These are phyloP conservation scores for Pyrus betulifolia DNA, from an alignment of 306 rosid genomes.

Conservation along the genomic window DNA sequence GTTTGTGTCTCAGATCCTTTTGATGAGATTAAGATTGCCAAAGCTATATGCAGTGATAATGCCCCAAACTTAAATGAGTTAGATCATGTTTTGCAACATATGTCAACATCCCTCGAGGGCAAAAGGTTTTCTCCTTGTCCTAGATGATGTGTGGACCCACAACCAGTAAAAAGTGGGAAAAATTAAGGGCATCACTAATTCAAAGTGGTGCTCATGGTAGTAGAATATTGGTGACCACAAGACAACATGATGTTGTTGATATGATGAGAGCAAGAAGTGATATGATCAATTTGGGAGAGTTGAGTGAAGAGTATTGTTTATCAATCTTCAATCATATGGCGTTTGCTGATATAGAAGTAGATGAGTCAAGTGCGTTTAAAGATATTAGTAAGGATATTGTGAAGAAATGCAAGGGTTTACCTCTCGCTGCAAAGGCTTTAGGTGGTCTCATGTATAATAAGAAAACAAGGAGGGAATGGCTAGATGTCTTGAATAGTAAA, in stretches of 20 bases:
- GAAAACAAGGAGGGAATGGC: not conserved
- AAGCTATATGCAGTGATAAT: not conserved
- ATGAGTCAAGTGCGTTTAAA: not conserved
- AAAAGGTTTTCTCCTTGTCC: slow-evolving; percentile 5
- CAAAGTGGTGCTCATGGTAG: not conserved
- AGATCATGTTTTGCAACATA: not conserved
- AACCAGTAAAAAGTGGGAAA: not conserved
- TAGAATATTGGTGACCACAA: slow-evolving; percentile 8
- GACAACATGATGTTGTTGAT: not conserved
- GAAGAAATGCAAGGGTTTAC: not conserved
- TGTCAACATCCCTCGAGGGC: not conserved
- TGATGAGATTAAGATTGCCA: too few relatives aligned
- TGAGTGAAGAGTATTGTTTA: too few relatives aligned
- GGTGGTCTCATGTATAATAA: not conserved
- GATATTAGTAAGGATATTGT: not conserved
- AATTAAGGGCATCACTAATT: not conserved
- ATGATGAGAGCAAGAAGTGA: not conserved
- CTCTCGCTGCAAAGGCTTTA: not conserved
- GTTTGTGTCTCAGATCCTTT: slow-evolving; percentile 8
- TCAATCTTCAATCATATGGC: too few relatives aligned
- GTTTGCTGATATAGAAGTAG: not conserved
- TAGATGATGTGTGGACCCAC: slow-evolving; percentile 16
- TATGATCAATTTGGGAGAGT: too few relatives aligned
- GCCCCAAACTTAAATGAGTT: not conserved
- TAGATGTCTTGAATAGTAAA: not conserved